These are phyloP conservation scores for Endogone sp. DNA, from an alignment of 192 early-diverging fungal genomes.

Conservation along the genomic window DNA sequence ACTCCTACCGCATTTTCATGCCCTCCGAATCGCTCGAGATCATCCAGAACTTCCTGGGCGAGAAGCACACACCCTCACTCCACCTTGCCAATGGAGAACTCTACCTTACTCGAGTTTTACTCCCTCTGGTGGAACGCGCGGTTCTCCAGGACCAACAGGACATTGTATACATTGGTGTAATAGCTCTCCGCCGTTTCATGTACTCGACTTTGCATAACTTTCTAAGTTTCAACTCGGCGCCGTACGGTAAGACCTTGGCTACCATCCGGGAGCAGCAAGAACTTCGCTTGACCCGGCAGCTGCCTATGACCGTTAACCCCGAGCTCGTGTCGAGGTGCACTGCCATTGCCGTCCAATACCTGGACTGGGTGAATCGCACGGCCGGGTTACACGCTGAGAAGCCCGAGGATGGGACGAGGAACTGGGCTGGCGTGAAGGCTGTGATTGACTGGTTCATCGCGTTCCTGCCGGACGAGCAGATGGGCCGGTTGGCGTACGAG, in stretches of 20 bases:
- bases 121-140: neutral
- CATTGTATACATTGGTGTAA: neutral
- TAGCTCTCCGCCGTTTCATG: neutral
- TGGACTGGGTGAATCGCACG: neutral
- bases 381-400: neutral
- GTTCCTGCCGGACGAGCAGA: neutral
- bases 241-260: neutral
- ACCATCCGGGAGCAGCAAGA: neutral
- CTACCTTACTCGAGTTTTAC: neutral
- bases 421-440: neutral
- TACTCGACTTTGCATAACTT: neutral
- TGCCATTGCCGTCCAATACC: neutral
- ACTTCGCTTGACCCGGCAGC: neutral
- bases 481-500: neutral
- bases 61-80: neutral
- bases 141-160: neutral
- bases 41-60: neutral
- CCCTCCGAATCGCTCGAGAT: neutral
- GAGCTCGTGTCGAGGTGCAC: neutral
- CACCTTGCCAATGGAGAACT: neutral
- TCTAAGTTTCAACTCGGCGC: no score
- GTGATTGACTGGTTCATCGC: neutral
- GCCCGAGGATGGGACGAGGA: neutral
- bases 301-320: neutral
- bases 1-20: neutral